Percentiles rank a stretch among this genome's conserved stretches.
These are phyloP conservation scores for Elaeagnus macrophylla DNA, from an alignment of 306 rosid species.

Conservation along the genomic window DNA sequence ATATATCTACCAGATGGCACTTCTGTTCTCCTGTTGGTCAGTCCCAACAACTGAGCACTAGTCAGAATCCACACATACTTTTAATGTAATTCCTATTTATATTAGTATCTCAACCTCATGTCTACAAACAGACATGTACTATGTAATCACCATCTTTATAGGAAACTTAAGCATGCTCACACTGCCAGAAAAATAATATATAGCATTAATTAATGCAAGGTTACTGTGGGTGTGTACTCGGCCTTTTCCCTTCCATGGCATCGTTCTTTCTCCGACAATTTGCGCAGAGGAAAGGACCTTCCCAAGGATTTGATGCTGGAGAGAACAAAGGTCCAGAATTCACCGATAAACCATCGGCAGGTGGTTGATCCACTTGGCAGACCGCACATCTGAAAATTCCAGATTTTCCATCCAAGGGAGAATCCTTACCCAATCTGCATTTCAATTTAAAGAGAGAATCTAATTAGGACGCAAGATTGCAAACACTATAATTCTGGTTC, in stretches of 20 bases:
- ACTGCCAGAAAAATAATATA: constrained; percentile 60
- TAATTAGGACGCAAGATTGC: too few species aligned
- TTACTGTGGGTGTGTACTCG: constrained; percentile 48
- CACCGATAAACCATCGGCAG: constrained; percentile 59
- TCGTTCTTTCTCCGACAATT: constrained; percentile 81
- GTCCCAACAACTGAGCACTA: constrained; percentile 57
- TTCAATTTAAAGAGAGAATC: constrained; percentile 11
- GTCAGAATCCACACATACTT: constrained; percentile 37
- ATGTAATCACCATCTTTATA: constrained; percentile 33
- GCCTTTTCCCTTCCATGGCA: constrained; percentile 94
- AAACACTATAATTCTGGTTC: too few species aligned
- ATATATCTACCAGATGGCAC: constrained; percentile 32
- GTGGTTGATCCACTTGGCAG: constrained; percentile 91
- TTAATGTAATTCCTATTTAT: constrained; percentile 33
- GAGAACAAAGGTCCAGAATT: constrained; percentile 78
- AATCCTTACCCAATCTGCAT: constrained; percentile 89
- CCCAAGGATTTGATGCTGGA: constrained; percentile 83
- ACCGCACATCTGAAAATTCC: constrained; percentile 87
- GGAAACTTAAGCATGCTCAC: constrained; percentile 62
- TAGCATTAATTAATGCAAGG: constrained; percentile 46
- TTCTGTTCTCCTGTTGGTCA: constrained; percentile 40
- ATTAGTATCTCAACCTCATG: constrained; percentile 59
- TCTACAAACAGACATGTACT: constrained; percentile 42
- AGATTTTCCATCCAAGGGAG: constrained; percentile 43
- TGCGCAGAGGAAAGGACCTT: constrained; percentile 87